Evolutionary conservation across 192 early-diverging fungal species (phyloP).

Genomic region (Geranomyces michiganensis): DNA sequence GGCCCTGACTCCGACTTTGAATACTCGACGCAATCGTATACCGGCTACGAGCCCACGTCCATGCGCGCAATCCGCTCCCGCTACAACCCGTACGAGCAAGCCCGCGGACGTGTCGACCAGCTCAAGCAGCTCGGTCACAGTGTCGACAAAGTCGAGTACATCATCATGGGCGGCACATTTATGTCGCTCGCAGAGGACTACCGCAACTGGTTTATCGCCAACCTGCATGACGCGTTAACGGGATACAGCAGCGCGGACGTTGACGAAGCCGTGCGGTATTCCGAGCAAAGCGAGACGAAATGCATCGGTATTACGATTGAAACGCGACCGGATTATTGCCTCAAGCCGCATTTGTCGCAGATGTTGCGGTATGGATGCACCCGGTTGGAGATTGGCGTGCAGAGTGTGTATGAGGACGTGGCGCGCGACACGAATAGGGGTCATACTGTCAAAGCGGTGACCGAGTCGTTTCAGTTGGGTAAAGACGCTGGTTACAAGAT

Average conservation of each 20-base stretch:
- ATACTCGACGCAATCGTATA: slow-evolving; percentile 99
- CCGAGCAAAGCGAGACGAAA: slow-evolving; percentile 94
- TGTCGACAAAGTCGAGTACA: slow-evolving; percentile 98
- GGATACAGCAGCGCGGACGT: slow-evolving; percentile 88
- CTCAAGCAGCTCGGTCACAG: slow-evolving; percentile 89
- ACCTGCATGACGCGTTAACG: slow-evolving; percentile 94
- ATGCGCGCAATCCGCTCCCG: slow-evolving; percentile 99
- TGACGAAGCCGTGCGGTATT: slow-evolving; percentile 97
- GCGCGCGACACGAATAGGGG: slow-evolving; percentile 98
- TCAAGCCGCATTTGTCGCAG: slow-evolving; percentile 94
- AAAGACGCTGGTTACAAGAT: slow-evolving; percentile 99
- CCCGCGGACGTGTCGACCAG: slow-evolving; percentile 92
- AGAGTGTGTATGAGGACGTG: slow-evolving; percentile 99
- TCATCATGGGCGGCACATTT: slow-evolving; percentile 99
- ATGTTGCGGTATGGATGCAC: slow-evolving; percentile 99
- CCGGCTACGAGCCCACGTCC: slow-evolving; percentile 97
- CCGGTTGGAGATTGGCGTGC: slow-evolving; percentile 95
- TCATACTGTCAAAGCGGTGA: slow-evolving; percentile 97
- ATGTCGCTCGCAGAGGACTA: slow-evolving; percentile 97
- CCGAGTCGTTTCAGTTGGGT: slow-evolving; percentile 95
- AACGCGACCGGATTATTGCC: slow-evolving; percentile 96
- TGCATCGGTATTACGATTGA: slow-evolving; percentile 99
- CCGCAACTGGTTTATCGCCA: slow-evolving; percentile 96
- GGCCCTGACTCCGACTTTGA: slow-evolving; percentile 99
- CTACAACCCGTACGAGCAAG: slow-evolving; percentile 96